Conservation (phyloP, 768 basidiomycete species). For the Russula sp. region DNA sequence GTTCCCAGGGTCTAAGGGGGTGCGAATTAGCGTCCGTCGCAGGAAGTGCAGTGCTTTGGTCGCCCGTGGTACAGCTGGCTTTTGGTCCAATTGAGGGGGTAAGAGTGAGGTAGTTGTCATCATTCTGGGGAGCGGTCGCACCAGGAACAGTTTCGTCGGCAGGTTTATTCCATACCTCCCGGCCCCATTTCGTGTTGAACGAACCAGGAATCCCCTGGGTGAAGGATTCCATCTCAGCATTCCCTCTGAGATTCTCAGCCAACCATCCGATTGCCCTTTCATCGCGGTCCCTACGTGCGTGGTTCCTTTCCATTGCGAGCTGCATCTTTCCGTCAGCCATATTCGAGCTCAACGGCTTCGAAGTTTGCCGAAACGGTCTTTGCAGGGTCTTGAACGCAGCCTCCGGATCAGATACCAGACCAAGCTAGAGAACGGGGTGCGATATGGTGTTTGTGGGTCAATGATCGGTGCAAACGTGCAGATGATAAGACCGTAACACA, state of each 20-base stretch:
- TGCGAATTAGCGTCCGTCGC: too few relatives aligned
- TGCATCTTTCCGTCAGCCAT: slow-evolving; percentile 17
- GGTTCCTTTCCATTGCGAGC: background rate
- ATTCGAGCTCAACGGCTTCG: slow-evolving; percentile 2
- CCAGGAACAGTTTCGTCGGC: too few relatives aligned
- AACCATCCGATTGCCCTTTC: slow-evolving; percentile 22
- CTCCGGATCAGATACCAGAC: slow-evolving; percentile 10
- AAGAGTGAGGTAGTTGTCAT: too few relatives aligned
- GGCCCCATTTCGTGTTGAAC: slow-evolving; percentile 7
- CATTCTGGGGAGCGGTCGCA: too few relatives aligned
- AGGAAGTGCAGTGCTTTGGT: too few relatives aligned
- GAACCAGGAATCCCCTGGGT: slow-evolving; percentile 16
- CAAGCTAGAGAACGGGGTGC: slow-evolving; percentile 6
- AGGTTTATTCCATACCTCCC: slow-evolving; percentile 2
- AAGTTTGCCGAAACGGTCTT: background rate
- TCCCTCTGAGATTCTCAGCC: background rate
- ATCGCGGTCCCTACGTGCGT: slow-evolving; percentile 12
- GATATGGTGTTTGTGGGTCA: slow-evolving; percentile 14
- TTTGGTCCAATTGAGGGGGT: too few relatives aligned
- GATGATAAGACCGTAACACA: slow-evolving; percentile 17
- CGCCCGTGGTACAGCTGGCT: too few relatives aligned
- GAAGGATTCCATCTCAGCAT: slow-evolving; percentile 21
- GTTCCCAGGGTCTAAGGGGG: too few relatives aligned
- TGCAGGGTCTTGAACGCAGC: background rate
- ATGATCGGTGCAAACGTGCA: slow-evolving; percentile 9